phyloP scores from a whole-genome alignment of 176 grass and related monocot genomes.

The Rhynchospora tenuis region DNA sequence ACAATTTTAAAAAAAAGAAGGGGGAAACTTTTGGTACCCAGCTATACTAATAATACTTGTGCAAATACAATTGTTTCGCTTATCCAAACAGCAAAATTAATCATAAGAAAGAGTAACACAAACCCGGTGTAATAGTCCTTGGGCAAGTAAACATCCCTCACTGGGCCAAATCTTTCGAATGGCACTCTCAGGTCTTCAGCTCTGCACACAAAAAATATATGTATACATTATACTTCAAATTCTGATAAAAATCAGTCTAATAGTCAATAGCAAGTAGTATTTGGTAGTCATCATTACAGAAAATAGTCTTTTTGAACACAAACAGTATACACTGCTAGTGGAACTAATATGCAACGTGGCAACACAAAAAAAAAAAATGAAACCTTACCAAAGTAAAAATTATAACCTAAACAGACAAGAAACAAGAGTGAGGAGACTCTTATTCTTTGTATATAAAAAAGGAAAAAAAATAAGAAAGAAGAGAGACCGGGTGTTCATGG shows the following conservation, averaged over 20 bases:
- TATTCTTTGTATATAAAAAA: slow-evolving; percentile 1
- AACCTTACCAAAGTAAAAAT: not conserved
- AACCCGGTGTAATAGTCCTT: slow-evolving; percentile 87
- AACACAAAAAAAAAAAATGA: not conserved
- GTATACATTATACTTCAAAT: not conserved
- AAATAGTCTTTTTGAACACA: not conserved
- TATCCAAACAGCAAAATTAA: not conserved
- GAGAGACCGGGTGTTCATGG: slow-evolving; percentile 57
- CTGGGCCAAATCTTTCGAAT: slow-evolving; percentile 95
- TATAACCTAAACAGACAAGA: not conserved
- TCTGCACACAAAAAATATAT: slow-evolving; percentile 20
- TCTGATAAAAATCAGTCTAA: not conserved
- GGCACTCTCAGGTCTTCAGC: slow-evolving; percentile 65
- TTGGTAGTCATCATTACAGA: not conserved
- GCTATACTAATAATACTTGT: not conserved
- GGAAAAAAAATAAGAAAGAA: not conserved
- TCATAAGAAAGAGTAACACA: slow-evolving; percentile 6
- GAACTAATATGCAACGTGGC: not conserved
- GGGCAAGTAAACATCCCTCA: slow-evolving; percentile 86
- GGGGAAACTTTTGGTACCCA: not conserved
- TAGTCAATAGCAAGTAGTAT: not conserved
- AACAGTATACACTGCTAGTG: not conserved
- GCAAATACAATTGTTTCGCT: not conserved
- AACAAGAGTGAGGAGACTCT: not conserved
- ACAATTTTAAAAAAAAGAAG: not conserved